Base-by-base conservation (phyloP, 805 yeast species). In the Candida orba region DNA sequence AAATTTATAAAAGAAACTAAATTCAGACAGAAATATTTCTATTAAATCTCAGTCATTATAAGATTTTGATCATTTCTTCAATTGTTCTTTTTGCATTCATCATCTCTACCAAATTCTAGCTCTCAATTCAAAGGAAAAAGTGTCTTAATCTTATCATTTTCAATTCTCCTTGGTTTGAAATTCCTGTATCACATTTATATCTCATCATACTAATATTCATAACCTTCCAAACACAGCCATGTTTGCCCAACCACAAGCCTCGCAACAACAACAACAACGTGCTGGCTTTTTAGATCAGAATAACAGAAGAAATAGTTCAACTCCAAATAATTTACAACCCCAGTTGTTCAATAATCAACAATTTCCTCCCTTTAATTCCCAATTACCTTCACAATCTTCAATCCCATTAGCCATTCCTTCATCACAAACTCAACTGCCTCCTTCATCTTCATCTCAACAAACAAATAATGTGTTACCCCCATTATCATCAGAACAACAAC, bases 221-320 rank as follows among this genome's bases (percentile, higher is more conserved):
- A n/a, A n/a, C n/a, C n/a, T n/a, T n/a, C 15, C 32, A 30, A 30
- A 30, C 32, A 25, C 10, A 9, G 10, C 12, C 27, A 25, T 25
- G n/a, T 31, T 31, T 31, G 17, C 17, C 33, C 33, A n/a, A n/a
- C 18, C n/a, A 15, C 33, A 15, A 31, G 17, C 12, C 3, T 8
- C 12, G 8, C 34, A 29, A 14, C 33, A 42, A 23, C 27, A 18
- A 18, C 54, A 48, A 35, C 56, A 48, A 36, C 59, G 55, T 42
- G 47, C 52, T 18, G 47, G 48, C 17, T 54, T 51, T 29, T 23
- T 39, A 39, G 51, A 37, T 32, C 46, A 45, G 4, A 42, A 35
- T 17, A 39, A 14, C 35, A 39, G 46, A 45, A 42, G 48, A 30
- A 20, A 20, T 20, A 20, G 5, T 5, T 34, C n/a, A 6, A 29